A percentile compares a stretch with the other conserved stretches of the same genome.
Conservation (phyloP, 192 early-diverging fungal genomes). For the Allomyces macrogynus region DNA sequence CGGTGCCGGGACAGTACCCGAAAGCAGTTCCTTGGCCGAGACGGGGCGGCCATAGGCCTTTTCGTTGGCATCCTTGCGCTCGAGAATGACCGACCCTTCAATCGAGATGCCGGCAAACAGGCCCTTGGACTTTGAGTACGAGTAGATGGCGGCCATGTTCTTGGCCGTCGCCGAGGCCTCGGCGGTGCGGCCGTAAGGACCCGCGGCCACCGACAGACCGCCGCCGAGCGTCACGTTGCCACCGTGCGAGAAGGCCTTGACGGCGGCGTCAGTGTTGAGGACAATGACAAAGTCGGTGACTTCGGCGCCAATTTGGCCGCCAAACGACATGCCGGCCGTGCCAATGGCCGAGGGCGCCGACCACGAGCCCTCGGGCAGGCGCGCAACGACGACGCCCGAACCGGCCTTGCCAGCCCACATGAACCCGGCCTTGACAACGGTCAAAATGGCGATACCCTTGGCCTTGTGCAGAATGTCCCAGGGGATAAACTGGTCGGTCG, state of each 20-base stretch:
- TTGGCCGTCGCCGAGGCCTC: conserved; percentile 49
- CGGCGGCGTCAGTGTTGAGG: conserved; percentile 59
- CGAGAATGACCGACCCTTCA: conserved; percentile 68
- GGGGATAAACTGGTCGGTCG: conserved; percentile 46
- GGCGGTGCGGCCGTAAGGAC: conserved; percentile 63
- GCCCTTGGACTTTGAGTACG: conserved; percentile 77
- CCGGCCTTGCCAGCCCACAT: conserved; percentile 75
- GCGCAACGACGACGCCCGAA: conserved; percentile 71
- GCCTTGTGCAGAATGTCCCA: conserved; percentile 42
- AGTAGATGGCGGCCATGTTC: conserved; percentile 71
- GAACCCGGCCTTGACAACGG: conserved; percentile 86
- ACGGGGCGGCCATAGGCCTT: conserved; percentile 60
- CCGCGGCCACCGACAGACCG: conserved; percentile 55
- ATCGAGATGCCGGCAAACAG: conserved; percentile 78
- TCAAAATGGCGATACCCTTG: conserved; percentile 81
- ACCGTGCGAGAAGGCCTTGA: conserved; percentile 62
- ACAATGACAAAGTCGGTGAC: conserved; percentile 87
- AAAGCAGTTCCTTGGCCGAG: conserved; percentile 62
- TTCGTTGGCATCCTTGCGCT: conserved; percentile 66
- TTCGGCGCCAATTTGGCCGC: conserved; percentile 71
- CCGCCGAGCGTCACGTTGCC: conserved; percentile 82
- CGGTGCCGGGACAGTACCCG: conserved; percentile 52
- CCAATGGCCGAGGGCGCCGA: conserved; percentile 74
- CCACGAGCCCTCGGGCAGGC: conserved; percentile 44
- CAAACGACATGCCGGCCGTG: conserved; percentile 66